These are phyloP conservation scores for Monosporascus sp. DNA, from an alignment of 2,329 filamentous ascomycete species.

Conservation along the genomic window DNA sequence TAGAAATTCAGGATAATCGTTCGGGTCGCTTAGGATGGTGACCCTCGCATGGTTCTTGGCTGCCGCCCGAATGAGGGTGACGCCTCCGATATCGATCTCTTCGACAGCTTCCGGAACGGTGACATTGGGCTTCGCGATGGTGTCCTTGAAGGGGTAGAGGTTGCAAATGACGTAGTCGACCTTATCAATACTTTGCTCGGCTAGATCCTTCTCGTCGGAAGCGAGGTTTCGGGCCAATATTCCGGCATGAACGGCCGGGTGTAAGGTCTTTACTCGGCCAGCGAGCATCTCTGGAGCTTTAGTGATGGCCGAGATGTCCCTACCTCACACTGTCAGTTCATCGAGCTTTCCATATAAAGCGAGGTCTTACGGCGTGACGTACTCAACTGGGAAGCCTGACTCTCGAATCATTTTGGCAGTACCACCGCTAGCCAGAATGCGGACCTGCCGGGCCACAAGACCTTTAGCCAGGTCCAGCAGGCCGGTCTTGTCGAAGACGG, in stretches of 20 bases:
- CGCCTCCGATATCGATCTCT: constrained; percentile 97
- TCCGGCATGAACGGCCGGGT: constrained; percentile 84
- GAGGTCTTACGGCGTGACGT: constrained; percentile 32
- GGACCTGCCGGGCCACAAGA: constrained; percentile 81
- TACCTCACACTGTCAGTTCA: constrained; percentile 32
- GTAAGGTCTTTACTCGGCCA: constrained; percentile 82
- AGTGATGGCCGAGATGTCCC: constrained; percentile 96
- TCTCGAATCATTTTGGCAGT: constrained; percentile 96
- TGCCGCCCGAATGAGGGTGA: constrained; percentile 91
- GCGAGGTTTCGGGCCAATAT: constrained; percentile 93
- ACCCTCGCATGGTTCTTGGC: constrained; percentile 97
- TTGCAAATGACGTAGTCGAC: constrained; percentile 98
- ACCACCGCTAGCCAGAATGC: constrained; percentile 89
- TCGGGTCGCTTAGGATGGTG: constrained; percentile 90
- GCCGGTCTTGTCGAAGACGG: constrained; percentile 98
- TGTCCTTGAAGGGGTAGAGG: constrained; percentile 98
- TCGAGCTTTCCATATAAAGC: constrained; percentile 1
- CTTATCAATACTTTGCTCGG: constrained; percentile 90
- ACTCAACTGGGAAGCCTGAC: constrained; percentile 93
- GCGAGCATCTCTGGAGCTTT: constrained; percentile 91
- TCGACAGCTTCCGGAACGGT: constrained; percentile 95
- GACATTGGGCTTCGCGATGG: constrained; percentile 92
- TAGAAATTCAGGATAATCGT: constrained; percentile 91
- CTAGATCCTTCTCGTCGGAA: constrained; percentile 94
- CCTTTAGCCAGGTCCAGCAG: constrained; percentile 89